Evolutionary conservation across 257 asterid genomes (phyloP), one percentile per base, ranked within the genome.

Genomic region (Eustoma russellianum): DNA sequence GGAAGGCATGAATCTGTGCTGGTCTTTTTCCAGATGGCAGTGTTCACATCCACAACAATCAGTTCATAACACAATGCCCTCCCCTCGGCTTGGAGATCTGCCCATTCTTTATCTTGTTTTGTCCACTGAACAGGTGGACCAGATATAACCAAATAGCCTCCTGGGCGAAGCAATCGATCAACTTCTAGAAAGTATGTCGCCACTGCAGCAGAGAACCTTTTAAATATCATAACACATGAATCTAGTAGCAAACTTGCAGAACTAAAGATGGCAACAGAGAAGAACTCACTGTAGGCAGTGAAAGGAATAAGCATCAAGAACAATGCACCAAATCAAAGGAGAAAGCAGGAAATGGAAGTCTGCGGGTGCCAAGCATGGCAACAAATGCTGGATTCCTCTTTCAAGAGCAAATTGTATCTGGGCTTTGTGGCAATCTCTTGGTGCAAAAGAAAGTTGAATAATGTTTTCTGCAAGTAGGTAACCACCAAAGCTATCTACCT

Each of bases 401-500:
- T 92, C 99, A 78, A 92, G 63, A 44, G 97, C 99, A 65, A 92
- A 92, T 61, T 92, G 99, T 76, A 92, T 88, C 64, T 92, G 97
- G 53, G 94, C 70, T 77, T 88, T 88, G 73, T 85, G 97, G 14
- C 97, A 92, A 78, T 88, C 99, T 68, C 94, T 83, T 46, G 99
- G 97, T 61, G 95, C 99, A 70, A 92, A 88, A 49, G 99, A 88
- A 59, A 92, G 88, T 17, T 97, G 69, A 53, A 88, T 66, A 49
- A 92, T 81, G 63, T 70, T 88, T 62, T 92, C 99, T 10, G 77
- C 66, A 48, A 88, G 93, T 71, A 92, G 80, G 80, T 72, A 83
- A 10, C 99, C 99, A 59, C 99, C 99, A 56, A 92, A 92, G 80
- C 99, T 88, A 65, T 95, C 95, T 73, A 88, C 99, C 99, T 92